phyloP scores from a whole-genome alignment of 2,329 filamentous ascomycete genomes.

The Xylaria sp. region DNA sequence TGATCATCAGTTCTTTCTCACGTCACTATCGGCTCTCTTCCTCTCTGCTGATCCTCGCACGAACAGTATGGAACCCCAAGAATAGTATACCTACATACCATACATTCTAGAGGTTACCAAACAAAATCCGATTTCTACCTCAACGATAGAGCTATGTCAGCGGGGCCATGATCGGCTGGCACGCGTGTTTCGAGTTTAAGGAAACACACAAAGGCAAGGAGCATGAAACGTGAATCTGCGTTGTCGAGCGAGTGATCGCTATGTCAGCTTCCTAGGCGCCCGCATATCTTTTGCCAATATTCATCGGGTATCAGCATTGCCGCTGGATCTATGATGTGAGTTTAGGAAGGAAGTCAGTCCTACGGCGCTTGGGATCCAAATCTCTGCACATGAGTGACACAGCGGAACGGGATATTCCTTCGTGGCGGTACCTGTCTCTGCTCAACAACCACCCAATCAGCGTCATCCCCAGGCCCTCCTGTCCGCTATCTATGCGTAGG shows the following conservation, averaged over 20 bases:
- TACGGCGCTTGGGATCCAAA: slow-evolving; percentile 19
- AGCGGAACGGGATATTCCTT: slow-evolving; percentile 31
- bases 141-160: background rate
- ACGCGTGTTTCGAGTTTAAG: slow-evolving; percentile 9
- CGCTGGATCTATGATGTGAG: slow-evolving; percentile 14
- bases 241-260: slow-evolving; percentile 5
- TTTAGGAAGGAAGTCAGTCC: slow-evolving; percentile 34
- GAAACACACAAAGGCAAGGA: background rate
- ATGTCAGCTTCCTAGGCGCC: slow-evolving; percentile 3
- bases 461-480: slow-evolving; percentile 31
- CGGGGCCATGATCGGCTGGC: background rate
- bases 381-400: slow-evolving; percentile 25
- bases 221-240: background rate
- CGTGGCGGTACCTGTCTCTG: slow-evolving; percentile 38
- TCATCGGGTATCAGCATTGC: slow-evolving; percentile 12
- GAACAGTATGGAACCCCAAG: background rate
- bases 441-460: slow-evolving; percentile 41
- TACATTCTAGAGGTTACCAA: background rate
- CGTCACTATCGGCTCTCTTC: slow-evolving; percentile 25
- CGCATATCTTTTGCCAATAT: slow-evolving; percentile 1
- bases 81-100: background rate
- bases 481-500: slow-evolving; percentile 14
- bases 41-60: slow-evolving; percentile 3
- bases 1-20: slow-evolving; percentile 31
- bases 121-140: background rate